Conservation (phyloP, 208 protist species). For the Trichomonas vaginalis region DNA sequence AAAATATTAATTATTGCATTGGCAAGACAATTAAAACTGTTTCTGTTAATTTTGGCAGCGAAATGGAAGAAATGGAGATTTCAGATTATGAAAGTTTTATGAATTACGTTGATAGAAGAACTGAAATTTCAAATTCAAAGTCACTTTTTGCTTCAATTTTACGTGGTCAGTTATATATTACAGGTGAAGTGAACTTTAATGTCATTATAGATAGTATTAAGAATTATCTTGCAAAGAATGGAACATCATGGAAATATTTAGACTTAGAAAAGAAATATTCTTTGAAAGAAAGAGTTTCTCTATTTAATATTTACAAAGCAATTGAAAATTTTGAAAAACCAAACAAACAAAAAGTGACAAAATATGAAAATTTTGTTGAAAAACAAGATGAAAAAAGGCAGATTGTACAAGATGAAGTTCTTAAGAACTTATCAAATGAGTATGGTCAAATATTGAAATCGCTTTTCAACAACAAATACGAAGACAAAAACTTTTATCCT, state of each 20-base stretch:
- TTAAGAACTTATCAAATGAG: too few relatives aligned
- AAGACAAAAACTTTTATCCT: neutral
- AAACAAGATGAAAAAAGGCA: neutral
- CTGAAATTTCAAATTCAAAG: neutral
- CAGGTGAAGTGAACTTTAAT: neutral
- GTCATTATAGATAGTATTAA: neutral
- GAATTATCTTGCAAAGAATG: neutral
- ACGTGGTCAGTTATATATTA: neutral
- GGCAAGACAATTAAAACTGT: neutral
- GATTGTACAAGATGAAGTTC: too few relatives aligned
- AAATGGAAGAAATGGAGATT: neutral
- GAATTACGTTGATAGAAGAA: neutral
- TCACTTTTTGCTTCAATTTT: neutral
- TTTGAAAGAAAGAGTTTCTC: neutral
- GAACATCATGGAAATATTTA: too few relatives aligned
- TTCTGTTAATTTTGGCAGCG: neutral
- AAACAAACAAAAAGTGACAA: neutral
- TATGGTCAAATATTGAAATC: too few relatives aligned
- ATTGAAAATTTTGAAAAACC: neutral
- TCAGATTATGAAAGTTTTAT: neutral
- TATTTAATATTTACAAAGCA: neutral
- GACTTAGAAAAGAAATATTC: neutral
- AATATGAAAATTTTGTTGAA: neutral
- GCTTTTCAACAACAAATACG: neutral
- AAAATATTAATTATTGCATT: neutral